phyloP scores from a whole-genome alignment of 371 early-diverging fungal species.

The Mortierella sp. region DNA sequence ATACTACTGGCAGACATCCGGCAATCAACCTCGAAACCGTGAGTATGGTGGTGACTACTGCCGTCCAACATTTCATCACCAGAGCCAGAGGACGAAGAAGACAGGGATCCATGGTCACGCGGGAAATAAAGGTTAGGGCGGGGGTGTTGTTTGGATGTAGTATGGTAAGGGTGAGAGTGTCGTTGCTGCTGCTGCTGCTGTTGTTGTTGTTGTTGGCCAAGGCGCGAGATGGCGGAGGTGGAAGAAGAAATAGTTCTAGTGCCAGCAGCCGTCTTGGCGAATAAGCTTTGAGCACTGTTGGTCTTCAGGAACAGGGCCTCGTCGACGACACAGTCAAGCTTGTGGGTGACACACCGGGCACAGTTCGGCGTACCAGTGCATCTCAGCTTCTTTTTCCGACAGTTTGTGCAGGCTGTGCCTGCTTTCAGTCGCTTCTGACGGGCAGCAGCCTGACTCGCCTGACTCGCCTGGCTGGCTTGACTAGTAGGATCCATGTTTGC shows the following conservation, averaged over 20 bases:
- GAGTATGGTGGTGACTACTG: background rate
- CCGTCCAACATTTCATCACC: slow-evolving; percentile 16
- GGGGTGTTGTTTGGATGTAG: no score
- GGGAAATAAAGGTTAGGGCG: background rate
- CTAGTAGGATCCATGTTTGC: background rate
- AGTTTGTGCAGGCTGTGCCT: slow-evolving; percentile 43
- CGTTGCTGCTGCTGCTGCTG: slow-evolving; percentile 12
- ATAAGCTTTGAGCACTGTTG: slow-evolving; percentile 21
- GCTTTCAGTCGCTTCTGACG: slow-evolving; percentile 43
- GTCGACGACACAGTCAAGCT: slow-evolving; percentile 34
- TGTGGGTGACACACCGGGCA: slow-evolving; percentile 29
- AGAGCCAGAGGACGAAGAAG: slow-evolving; percentile 4
- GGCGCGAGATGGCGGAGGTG: background rate
- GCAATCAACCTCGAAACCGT: slow-evolving; percentile 3
- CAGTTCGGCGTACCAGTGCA: slow-evolving; percentile 39
- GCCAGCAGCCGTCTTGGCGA: slow-evolving; percentile 1
- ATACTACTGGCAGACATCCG: slow-evolving; percentile 29
- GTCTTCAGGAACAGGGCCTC: slow-evolving; percentile 36
- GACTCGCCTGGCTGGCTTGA: background rate
- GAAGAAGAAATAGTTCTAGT: background rate
- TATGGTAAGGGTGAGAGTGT: background rate
- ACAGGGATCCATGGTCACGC: background rate
- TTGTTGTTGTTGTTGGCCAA: background rate
- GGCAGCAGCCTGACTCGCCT: background rate
- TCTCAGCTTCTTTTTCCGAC: slow-evolving; percentile 35